Evolutionary conservation across 2,329 filamentous ascomycete genomes (phyloP).

Genomic region (Huntiella abstrusa): DNA sequence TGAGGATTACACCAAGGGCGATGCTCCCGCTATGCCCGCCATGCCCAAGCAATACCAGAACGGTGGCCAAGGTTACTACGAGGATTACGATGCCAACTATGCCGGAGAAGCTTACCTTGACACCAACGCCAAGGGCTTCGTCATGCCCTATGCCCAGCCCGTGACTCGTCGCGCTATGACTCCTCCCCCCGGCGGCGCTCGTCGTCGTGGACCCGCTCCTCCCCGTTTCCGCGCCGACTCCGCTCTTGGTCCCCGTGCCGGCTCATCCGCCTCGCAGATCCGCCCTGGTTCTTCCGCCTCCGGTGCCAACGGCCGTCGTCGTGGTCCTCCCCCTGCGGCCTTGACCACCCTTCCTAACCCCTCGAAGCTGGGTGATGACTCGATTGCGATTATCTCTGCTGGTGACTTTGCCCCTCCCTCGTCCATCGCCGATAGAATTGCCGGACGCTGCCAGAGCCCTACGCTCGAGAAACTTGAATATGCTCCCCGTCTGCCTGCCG

Average conservation of each 20-base stretch:
- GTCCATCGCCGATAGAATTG: constrained; percentile 44
- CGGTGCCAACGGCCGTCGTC: constrained; percentile 16
- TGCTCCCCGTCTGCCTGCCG: constrained; percentile 50
- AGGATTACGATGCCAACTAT: constrained; percentile 57
- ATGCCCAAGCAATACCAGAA: constrained; percentile 18
- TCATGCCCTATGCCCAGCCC: constrained; percentile 70
- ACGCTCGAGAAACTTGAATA: constrained; percentile 51
- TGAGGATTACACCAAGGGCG: constrained; percentile 48
- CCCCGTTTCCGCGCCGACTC: constrained; percentile 17
- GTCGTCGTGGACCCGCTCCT: constrained; percentile 24
- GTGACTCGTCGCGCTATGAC: constrained; percentile 87
- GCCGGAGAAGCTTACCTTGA: constrained; percentile 52
- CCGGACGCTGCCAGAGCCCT: constrained; percentile 49
- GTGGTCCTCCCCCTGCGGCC: constrained; percentile 47
- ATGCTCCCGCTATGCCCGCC: constrained; percentile 21
- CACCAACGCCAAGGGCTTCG: constrained; percentile 48
- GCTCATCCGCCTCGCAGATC: constrained; percentile 18
- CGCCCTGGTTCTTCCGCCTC: constrained; percentile 49
- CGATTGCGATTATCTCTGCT: constrained; percentile 46
- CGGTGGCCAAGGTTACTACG: constrained; percentile 35
- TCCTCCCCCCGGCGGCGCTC: constrained; percentile 49
- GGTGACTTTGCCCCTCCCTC: constrained; percentile 76
- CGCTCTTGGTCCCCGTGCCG: constrained; percentile 15
- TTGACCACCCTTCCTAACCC: constrained; percentile 70
- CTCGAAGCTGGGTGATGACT: constrained; percentile 65